Evolutionary conservation across 441 rosid species (phyloP).

Genomic region (Melastoma candidum): DNA sequence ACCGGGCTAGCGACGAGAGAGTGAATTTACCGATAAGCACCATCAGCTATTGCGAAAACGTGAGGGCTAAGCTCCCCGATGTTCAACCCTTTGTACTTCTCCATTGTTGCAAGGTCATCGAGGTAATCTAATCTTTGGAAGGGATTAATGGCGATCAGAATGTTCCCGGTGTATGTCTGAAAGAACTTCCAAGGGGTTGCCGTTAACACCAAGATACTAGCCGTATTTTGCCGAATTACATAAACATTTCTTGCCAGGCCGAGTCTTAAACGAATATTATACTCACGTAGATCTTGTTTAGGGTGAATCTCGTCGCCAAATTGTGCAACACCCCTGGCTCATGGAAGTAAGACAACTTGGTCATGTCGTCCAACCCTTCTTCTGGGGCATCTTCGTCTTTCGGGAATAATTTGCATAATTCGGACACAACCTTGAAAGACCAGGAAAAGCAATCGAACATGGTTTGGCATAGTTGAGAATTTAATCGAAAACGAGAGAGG

Average conservation of each 20-base stretch:
- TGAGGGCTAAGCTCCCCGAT: constrained; percentile 58
- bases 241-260: neutral
- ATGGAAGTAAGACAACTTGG: constrained; percentile 61
- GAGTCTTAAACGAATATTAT: neutral
- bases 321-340: constrained; percentile 83
- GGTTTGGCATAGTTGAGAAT: too few species aligned
- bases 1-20: too few species aligned
- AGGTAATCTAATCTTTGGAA: constrained; percentile 60
- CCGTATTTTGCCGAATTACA: too few species aligned
- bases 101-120: constrained; percentile 48
- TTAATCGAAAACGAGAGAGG: too few species aligned
- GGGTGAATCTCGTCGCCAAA: constrained; percentile 50
- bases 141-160: constrained; percentile 91
- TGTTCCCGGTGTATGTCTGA: constrained; percentile 85
- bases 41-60: constrained; percentile 78
- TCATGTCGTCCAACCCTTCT: constrained; percentile 93
- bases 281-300: constrained; percentile 74
- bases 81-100: constrained; percentile 48
- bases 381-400: constrained; percentile 56
- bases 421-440: constrained; percentile 35
- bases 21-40: constrained; percentile 55
- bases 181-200: constrained; percentile 10
- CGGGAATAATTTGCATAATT: constrained; percentile 45
- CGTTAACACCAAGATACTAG: too few species aligned
- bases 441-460: neutral